Conservation (phyloP, 352 stramenopile genomes). For the Phytophthora sansomeana region DNA sequence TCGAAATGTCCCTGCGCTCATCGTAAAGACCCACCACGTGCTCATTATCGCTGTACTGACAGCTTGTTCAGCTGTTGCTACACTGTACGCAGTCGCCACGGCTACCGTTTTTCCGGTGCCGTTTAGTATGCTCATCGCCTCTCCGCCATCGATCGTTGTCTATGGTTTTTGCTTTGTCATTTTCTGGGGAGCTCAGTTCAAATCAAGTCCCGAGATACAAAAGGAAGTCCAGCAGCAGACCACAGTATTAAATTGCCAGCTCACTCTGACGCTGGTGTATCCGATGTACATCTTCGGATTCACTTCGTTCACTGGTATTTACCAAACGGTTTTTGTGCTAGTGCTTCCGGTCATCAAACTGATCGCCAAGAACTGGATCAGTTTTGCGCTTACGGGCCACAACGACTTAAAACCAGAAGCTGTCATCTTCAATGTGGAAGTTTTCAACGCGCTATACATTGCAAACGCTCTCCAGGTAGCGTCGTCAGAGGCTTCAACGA, state of each 20-base stretch:
- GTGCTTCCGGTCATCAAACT: constrained; percentile 55
- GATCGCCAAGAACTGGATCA: constrained; percentile 50
- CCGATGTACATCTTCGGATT: constrained; percentile 53
- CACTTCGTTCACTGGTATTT: constrained; percentile 15
- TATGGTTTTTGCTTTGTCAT: constrained; percentile 23
- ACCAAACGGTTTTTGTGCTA: constrained; percentile 41
- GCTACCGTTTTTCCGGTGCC: constrained; percentile 24
- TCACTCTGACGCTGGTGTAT: constrained; percentile 36
- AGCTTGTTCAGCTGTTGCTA: constrained; percentile 3
- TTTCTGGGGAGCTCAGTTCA: constrained; percentile 27
- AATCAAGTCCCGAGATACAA: constrained; percentile 16
- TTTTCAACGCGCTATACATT: constrained; percentile 59
- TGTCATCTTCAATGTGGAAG: constrained; percentile 56
- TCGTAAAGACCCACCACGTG: constrained; percentile 16
- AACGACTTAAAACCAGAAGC: constrained; percentile 44
- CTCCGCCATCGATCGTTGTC: constrained; percentile 18
- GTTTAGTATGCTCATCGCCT: constrained; percentile 21
- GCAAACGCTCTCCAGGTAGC: constrained; percentile 48
- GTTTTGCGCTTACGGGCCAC: constrained; percentile 10
- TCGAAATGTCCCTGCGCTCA: constrained; percentile 12
- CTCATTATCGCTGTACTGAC: constrained; percentile 16
- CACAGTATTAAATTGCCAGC: constrained; percentile 26
- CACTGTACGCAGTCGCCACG: constrained; percentile 4
- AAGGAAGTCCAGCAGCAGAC: constrained; percentile 22
- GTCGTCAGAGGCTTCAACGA: constrained; percentile 30